Evolutionary conservation across 495 filamentous ascomycete species (phyloP), one percentile per base, ranked within the genome.

Genomic region (Niebla homalea): DNA sequence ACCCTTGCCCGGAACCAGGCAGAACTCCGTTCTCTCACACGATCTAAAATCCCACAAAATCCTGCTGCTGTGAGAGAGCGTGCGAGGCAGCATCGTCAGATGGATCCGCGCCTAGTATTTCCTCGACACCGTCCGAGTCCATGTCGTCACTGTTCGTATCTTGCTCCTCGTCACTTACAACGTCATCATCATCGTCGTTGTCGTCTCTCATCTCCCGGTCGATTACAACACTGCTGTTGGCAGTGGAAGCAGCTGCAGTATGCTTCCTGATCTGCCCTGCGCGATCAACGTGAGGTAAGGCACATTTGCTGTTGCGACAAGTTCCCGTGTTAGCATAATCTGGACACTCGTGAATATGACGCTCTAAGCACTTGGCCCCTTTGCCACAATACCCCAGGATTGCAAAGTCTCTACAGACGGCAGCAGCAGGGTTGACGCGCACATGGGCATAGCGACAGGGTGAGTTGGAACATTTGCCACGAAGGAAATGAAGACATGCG

Each of bases 391-490:
- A 96, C 38, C 92, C 92, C 57, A 93, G 74, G 16, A 77, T 79
- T 18, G 85, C 89, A 68, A 98, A 98, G 12, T 76, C 60, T 51
- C 81, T 78, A 63, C 92, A 98, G 46, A 96, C 85, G 7, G 77
- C 82, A 36, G 90, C 87, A 56, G 78, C 74, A 55, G 87, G 80
- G 58, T 84, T 84, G 60, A 90, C 83, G 57, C 80, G 78, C 52
- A 89, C 76, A 68, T 98, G 92, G 52, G 86, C 74, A 74, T 94
- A 98, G 52, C 80, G 86, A 70, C 92, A 98, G 53, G 85, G 71
- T 48, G 78, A 63, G 61, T 96, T 96, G 58, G 85, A 82, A 70
- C 92, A 98, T 60, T 85, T 86, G 44, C 90, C 90, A 63, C 85
- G 81, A 57, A 87, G 75, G 69, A 92, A 96, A 71, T 94, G 87